Conservation (phyloP, 495 filamentous ascomycete species). For the Thermochaetoides thermophila region DNA sequence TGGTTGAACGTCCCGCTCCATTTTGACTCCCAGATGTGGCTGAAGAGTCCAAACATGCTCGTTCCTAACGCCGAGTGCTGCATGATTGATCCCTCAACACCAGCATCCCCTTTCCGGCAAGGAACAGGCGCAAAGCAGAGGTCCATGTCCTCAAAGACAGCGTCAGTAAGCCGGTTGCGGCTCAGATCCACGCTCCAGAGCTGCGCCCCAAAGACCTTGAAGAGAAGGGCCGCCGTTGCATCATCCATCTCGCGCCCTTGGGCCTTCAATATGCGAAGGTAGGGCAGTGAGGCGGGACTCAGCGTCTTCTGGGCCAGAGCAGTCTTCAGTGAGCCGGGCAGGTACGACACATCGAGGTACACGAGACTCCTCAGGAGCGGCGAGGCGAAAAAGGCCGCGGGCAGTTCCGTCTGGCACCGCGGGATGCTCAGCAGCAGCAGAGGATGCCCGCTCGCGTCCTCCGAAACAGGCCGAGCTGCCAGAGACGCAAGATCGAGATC, state of each 20-base stretch:
- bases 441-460: neutral
- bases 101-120: constrained; percentile 6
- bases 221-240: constrained; percentile 12
- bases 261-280: constrained; percentile 27
- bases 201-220: constrained; percentile 16
- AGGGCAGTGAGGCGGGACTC: constrained; percentile 17
- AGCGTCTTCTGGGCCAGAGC: constrained; percentile 13
- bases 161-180: constrained; percentile 26
- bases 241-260: constrained; percentile 25
- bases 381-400: constrained; percentile 16
- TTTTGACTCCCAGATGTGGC: constrained; percentile 25
- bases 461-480: neutral
- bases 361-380: constrained; percentile 19
- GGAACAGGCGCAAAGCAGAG: constrained; percentile 12
- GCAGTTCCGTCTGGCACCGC: constrained; percentile 18
- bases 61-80: no score
- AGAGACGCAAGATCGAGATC: constrained; percentile 19
- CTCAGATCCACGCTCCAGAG: constrained; percentile 34
- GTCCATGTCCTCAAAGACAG: constrained; percentile 13
- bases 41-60: no score
- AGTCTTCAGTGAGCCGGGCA: constrained; percentile 20
- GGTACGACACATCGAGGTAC: constrained; percentile 31
- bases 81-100: no score
- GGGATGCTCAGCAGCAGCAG: constrained; percentile 22
- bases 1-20: constrained; percentile 20